These are phyloP conservation scores for Neurospora sp. DNA, from an alignment of 2,329 filamentous ascomycete species.

Conservation along the genomic window DNA sequence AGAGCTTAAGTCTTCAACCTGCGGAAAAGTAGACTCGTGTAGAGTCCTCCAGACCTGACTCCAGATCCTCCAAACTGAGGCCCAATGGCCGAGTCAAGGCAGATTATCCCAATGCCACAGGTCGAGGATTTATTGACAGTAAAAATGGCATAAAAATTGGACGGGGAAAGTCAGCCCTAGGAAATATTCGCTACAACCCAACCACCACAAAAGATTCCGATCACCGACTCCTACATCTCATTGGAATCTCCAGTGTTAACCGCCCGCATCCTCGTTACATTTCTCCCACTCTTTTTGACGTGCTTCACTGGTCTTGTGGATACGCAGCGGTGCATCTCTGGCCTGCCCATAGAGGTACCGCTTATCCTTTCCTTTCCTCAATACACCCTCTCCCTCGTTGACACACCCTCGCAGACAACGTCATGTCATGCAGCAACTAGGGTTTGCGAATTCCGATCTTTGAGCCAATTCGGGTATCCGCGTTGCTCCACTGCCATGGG, in stretches of 20 bases:
- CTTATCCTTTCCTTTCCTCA: constrained; percentile 7
- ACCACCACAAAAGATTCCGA: not conserved
- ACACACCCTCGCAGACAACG: constrained; percentile 5
- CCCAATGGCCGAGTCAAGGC: not conserved
- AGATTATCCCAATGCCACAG: not conserved
- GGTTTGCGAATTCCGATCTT: constrained; percentile 4
- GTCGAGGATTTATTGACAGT: not conserved
- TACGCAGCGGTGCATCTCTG: constrained; percentile 6
- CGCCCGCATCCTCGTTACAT: not conserved
- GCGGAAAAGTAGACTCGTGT: not conserved
- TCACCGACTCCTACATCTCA: not conserved
- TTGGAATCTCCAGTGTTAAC: not conserved
- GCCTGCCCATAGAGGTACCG: constrained; percentile 6
- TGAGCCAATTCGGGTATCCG: constrained; percentile 4
- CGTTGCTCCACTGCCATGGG: constrained; percentile 10
- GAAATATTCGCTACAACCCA: not conserved
- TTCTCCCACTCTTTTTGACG: not conserved
- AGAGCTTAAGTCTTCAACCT: not conserved
- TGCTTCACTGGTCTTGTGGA: not conserved
- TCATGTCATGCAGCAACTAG: constrained; percentile 14
- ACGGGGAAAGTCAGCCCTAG: not conserved
- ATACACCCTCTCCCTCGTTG: constrained; percentile 6
- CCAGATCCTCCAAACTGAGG: not conserved
- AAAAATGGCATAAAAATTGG: not conserved
- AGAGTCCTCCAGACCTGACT: not conserved